These are phyloP conservation scores for Aspergillus pseudotamarii DNA, from an alignment of 2,329 filamentous ascomycete genomes.

Conservation along the genomic window DNA sequence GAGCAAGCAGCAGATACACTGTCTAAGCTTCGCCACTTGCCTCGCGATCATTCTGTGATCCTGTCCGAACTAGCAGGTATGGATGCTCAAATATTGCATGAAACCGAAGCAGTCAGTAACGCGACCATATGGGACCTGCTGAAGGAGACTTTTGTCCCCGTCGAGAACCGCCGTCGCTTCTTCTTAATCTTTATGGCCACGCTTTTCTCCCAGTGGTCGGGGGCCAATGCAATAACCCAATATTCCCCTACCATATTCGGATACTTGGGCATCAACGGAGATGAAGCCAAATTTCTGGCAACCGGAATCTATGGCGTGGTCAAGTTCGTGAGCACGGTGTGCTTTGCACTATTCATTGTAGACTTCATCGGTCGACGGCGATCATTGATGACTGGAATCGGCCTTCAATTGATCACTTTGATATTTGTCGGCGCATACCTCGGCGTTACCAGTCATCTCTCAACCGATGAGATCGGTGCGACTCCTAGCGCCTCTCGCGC, in stretches of 20 bases:
- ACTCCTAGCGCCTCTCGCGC: slow-evolving; percentile 29
- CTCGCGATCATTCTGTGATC: slow-evolving; percentile 41
- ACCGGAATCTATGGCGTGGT: slow-evolving; percentile 48
- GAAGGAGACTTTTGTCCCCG: slow-evolving; percentile 40
- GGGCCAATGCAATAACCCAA: slow-evolving; percentile 49
- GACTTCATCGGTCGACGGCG: slow-evolving; percentile 47
- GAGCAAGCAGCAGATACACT: slow-evolving; percentile 24
- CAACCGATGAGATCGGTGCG: slow-evolving; percentile 21
- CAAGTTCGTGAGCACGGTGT: slow-evolving; percentile 48
- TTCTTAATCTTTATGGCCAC: slow-evolving; percentile 41
- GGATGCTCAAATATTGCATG: slow-evolving; percentile 35
- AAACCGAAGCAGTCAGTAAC: slow-evolving; percentile 38
- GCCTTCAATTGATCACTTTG: slow-evolving; percentile 45
- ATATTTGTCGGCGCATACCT: slow-evolving; percentile 48
- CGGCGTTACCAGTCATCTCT: slow-evolving; percentile 30
- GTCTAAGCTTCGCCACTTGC: slow-evolving; percentile 34
- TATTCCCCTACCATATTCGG: slow-evolving; percentile 50
- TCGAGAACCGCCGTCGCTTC: slow-evolving; percentile 44
- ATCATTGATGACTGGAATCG: slow-evolving; percentile 41
- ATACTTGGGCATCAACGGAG: slow-evolving; percentile 39
- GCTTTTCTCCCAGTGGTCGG: slow-evolving; percentile 48
- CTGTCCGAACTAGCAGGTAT: slow-evolving; percentile 26
- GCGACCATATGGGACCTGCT: slow-evolving; percentile 34
- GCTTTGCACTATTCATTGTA: slow-evolving; percentile 49
- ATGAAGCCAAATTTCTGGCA: slow-evolving; percentile 40